Conservation (phyloP, 768 basidiomycete species). For the Agaricus blazei region DNA sequence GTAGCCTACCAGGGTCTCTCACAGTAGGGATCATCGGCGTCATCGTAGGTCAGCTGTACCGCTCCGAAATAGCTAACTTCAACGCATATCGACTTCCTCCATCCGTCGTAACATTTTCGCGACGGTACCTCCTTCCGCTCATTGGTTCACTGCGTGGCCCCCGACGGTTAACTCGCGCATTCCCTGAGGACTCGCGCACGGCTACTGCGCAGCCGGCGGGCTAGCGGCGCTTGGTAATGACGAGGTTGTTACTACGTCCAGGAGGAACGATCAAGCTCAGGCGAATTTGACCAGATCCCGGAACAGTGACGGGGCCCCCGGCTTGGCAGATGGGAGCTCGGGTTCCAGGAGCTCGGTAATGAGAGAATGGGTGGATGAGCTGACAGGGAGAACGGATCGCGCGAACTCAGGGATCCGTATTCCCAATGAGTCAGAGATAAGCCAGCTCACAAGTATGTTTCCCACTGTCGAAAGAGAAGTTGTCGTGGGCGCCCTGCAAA, state of each 20-base stretch:
- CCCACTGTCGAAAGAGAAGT: slow-evolving; percentile 71
- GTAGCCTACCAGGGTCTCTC: slow-evolving; percentile 61
- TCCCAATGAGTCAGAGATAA: slow-evolving; percentile 73
- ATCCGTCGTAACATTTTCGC: slow-evolving; percentile 47
- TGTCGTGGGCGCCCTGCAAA: slow-evolving; percentile 71
- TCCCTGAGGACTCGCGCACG: slow-evolving; percentile 49
- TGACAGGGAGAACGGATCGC: slow-evolving; percentile 61
- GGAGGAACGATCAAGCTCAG: slow-evolving; percentile 1
- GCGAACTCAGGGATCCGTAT: slow-evolving; percentile 56
- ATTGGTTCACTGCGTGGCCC: slow-evolving; percentile 61
- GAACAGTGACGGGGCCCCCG: slow-evolving; percentile 16
- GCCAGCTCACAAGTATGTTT: slow-evolving; percentile 75
- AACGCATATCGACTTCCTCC: slow-evolving; percentile 77
- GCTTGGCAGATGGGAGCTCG: slow-evolving; percentile 19
- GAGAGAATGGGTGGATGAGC: slow-evolving; percentile 75
- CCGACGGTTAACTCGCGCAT: slow-evolving; percentile 65
- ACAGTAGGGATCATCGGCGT: slow-evolving; percentile 61
- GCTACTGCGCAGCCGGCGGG: slow-evolving; percentile 17
- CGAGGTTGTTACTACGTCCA: slow-evolving; percentile 64
- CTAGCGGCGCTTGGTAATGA: slow-evolving; percentile 33
- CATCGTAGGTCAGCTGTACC: slow-evolving; percentile 71
- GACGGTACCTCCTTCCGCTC: slow-evolving; percentile 58
- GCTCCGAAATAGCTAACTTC: slow-evolving; percentile 74
- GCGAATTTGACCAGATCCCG: slow-evolving; percentile 6
- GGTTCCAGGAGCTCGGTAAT: slow-evolving; percentile 45